Evolutionary conservation across 805 yeast species (phyloP), one percentile per base, ranked within the genome.

Genomic region (Pichia californica): DNA sequence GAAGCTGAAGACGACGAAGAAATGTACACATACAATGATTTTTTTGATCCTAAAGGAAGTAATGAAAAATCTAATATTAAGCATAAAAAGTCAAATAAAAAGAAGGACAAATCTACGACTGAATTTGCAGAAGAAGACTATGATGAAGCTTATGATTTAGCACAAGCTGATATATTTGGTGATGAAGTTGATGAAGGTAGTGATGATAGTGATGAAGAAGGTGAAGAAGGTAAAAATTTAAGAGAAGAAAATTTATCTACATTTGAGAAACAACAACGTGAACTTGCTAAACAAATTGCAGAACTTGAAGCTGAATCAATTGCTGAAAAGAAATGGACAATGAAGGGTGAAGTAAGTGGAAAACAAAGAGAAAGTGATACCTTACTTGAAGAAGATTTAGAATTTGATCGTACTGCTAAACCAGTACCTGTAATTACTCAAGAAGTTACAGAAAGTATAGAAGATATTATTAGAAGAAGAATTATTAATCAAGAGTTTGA

Each of bases 351-450:
- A 65, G 88, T 87, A 2, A 74, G 76, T 45, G 85, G 88, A 2
- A 78, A 74, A 49, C 83, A 82, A 52, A 74, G 99, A 58, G 95
- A 95, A 7, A 69, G 71, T 35, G 96, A 93, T 66, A 82, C 97
- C 1, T 69, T 93, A 31, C 63, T 93, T 45, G 82, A 81, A 34
- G 95, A 85, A 54, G 88, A 76, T 33, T 67, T 91, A 42, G 94
- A 88, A 52, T 93, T 91, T 57, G 99, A 91, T 55, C 76, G 98
- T 56, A 86, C 88, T 7, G 80, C 96, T 8, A 91, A 91, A 56
- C 96, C 99, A 0, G 97, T 88, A 5, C 99, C 99, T 0, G 88
- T 89, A 7, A 86, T 89, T 44, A 93, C 99, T 1, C 79, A 79
- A 53, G 96, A 89, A 51, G 76, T 83, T 10, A 88, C 98, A 0